Conservation (phyloP, 2,329 filamentous ascomycete species). For the Drechslerella stenobrocha region DNA sequence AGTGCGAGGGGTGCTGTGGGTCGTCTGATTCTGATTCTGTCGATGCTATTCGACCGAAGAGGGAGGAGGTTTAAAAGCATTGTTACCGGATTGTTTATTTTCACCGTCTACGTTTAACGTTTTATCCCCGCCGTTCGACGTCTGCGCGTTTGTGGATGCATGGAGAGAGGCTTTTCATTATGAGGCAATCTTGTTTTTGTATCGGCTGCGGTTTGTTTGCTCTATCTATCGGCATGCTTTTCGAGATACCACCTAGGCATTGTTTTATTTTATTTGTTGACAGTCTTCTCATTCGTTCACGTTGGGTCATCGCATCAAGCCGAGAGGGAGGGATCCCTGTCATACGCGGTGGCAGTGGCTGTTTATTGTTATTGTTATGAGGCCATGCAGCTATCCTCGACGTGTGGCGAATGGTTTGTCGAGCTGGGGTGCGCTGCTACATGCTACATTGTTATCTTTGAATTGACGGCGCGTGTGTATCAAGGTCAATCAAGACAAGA, state of each 20-base stretch:
- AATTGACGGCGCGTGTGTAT: too few species aligned
- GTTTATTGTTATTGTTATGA: too few species aligned
- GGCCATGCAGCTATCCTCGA: too few species aligned
- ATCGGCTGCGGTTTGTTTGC: background rate
- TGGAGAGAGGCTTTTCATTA: background rate
- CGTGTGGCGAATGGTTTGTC: too few species aligned
- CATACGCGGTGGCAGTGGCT: too few species aligned
- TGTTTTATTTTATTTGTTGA: background rate
- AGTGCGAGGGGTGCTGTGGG: conserved; percentile 24
- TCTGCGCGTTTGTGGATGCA: too few species aligned
- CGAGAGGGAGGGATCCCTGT: too few species aligned
- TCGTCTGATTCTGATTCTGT: conserved; percentile 33
- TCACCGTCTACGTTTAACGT: conserved; percentile 1
- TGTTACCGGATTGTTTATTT: conserved; percentile 25
- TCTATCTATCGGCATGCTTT: background rate
- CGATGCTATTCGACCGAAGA: conserved; percentile 40
- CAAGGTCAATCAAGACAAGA: too few species aligned
- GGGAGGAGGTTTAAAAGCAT: conserved; percentile 32
- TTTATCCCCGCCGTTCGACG: background rate
- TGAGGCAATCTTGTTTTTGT: background rate
- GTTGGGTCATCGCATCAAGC: too few species aligned
- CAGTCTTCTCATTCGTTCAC: background rate
- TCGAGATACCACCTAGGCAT: conserved; percentile 5
- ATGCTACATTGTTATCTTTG: too few species aligned
- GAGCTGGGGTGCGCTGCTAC: too few species aligned